These are phyloP conservation scores for Ogataea degrootiae DNA, from an alignment of 805 yeast genomes.

Conservation along the genomic window DNA sequence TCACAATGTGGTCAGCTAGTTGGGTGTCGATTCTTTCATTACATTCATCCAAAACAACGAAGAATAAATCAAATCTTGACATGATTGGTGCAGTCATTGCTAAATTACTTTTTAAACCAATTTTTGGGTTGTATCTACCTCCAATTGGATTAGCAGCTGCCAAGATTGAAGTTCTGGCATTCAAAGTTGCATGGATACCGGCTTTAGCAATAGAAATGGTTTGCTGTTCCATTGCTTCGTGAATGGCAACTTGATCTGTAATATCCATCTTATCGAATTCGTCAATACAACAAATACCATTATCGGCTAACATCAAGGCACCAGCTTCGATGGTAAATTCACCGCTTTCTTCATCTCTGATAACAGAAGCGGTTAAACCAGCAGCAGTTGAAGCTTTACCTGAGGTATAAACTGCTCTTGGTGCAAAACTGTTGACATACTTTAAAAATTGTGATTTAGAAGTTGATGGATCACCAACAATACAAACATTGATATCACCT, in stretches of 20 bases:
- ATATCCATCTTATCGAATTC: slow-evolving; percentile 98
- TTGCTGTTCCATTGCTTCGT: slow-evolving; percentile 99
- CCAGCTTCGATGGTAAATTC: slow-evolving; percentile 98
- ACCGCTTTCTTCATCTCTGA: slow-evolving; percentile 94
- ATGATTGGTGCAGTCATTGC: slow-evolving; percentile 98
- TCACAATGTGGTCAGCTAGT: slow-evolving; percentile 88
- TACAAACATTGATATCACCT: slow-evolving; percentile 94
- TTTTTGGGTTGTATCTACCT: slow-evolving; percentile 90
- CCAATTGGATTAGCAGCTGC: slow-evolving; percentile 99
- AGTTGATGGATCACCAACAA: slow-evolving; percentile 97
- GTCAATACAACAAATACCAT: slow-evolving; percentile 97
- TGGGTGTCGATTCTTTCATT: slow-evolving; percentile 87
- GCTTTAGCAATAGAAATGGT: slow-evolving; percentile 98
- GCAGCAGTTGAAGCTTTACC: slow-evolving; percentile 99
- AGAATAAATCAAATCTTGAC: slow-evolving; percentile 95
- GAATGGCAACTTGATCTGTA: slow-evolving; percentile 94
- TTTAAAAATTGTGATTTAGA: slow-evolving; percentile 94
- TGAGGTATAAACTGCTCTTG: slow-evolving; percentile 93
- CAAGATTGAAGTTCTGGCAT: slow-evolving; percentile 91
- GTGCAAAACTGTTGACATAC: slow-evolving; percentile 86
- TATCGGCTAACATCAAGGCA: slow-evolving; percentile 96
- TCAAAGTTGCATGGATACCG: slow-evolving; percentile 95
- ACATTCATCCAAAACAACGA: slow-evolving; percentile 91
- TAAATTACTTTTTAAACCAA: slow-evolving; percentile 78
- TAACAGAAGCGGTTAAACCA: slow-evolving; percentile 97